These are phyloP conservation scores for Cladosporium sp. DNA, from an alignment of 2,329 filamentous ascomycete species.

Conservation along the genomic window DNA sequence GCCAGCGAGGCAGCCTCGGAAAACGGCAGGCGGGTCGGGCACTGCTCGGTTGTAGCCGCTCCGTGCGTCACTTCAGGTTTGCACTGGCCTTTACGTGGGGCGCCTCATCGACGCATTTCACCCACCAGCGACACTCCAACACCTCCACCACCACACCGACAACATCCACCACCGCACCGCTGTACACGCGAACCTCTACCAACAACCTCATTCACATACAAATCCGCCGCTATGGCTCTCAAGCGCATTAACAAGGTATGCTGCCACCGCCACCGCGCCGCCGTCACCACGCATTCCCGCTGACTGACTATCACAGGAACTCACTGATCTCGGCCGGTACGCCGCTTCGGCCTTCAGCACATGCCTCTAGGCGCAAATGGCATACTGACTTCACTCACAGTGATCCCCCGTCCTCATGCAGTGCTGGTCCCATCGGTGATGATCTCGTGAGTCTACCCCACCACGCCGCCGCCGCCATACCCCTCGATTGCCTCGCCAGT, in stretches of 20 bases:
- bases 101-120: neutral
- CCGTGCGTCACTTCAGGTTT: neutral
- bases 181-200: too few species aligned
- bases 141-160: neutral
- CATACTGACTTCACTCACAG: conserved; percentile 50
- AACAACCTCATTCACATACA: neutral
- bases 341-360: conserved; percentile 20
- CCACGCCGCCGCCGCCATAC: conserved; percentile 16
- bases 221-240: conserved; percentile 62
- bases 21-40: too few species aligned
- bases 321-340: conserved; percentile 83
- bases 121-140: neutral
- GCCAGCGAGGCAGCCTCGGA: neutral
- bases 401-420: conserved; percentile 98
- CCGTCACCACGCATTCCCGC: conserved; percentile 1
- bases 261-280: neutral
- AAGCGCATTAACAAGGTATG: conserved; percentile 80
- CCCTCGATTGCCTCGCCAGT: neutral
- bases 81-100: neutral
- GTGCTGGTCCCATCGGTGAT: conserved; percentile 92
- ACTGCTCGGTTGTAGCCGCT: too few species aligned
- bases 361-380: neutral
- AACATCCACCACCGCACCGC: neutral
- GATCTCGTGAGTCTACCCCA: conserved; percentile 75
- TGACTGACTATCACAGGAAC: conserved; percentile 50